Conservation (phyloP, 495 filamentous ascomycete genomes). For the Neurospora hispaniola region DNA sequence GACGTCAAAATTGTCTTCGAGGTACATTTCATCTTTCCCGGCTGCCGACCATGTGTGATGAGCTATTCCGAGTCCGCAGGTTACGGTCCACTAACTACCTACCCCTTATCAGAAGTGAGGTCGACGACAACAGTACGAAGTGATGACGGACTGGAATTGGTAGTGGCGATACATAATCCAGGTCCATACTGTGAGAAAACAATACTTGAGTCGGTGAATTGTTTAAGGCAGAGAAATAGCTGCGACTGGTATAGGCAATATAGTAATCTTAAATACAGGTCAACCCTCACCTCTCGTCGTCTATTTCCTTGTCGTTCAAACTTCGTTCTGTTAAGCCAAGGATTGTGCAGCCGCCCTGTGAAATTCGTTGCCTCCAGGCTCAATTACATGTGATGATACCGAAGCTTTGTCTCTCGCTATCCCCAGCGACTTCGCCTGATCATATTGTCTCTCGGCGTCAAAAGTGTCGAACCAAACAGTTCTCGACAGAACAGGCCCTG, state of each 20-base stretch:
- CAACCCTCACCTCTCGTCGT: not conserved
- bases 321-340: not conserved
- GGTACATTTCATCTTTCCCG: not conserved
- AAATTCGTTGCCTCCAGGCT: not conserved
- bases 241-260: not conserved
- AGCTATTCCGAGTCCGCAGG: not conserved
- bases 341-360: not conserved
- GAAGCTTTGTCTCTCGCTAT: not conserved
- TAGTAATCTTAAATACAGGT: not conserved
- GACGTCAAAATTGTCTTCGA: not conserved
- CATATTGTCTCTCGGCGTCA: not conserved
- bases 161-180: not conserved
- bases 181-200: not conserved
- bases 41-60: not conserved
- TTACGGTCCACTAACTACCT: not conserved
- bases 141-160: not conserved
- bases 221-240: not conserved
- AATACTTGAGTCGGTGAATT: not conserved
- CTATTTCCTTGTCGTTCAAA: not conserved
- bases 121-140: not conserved
- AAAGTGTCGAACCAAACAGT: not conserved
- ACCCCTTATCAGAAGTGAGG: not conserved
- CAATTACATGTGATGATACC: not conserved
- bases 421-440: too few species aligned
- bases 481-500: not conserved